A percentile compares a stretch with the other conserved stretches of the same genome.
phyloP scores from a whole-genome alignment of 2,329 filamentous ascomycete species.

The Xylariaceae sp. region DNA sequence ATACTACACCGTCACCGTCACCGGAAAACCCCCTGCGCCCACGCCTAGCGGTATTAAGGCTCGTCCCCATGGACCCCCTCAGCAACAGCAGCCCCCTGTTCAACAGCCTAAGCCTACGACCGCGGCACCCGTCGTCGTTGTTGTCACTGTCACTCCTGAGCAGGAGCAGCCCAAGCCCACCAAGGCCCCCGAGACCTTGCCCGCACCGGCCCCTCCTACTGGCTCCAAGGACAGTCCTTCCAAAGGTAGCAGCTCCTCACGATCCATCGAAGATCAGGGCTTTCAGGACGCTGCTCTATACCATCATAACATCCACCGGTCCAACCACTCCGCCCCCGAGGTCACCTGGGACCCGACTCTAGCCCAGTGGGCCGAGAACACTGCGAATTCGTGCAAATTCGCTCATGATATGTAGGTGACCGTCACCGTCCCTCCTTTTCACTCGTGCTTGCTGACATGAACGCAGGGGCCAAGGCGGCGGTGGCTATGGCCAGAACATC shows the following conservation, averaged over 20 bases:
- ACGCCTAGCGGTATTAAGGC: slow-evolving; percentile 13
- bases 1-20: slow-evolving; percentile 33
- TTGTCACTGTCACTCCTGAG: slow-evolving; percentile 21
- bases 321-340: slow-evolving; percentile 66
- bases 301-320: slow-evolving; percentile 82
- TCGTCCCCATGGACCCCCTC: slow-evolving; percentile 8
- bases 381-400: slow-evolving; percentile 65
- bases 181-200: slow-evolving; percentile 1
- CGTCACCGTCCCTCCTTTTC: background rate
- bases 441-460: slow-evolving; percentile 29
- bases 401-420: slow-evolving; percentile 66
- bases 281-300: slow-evolving; percentile 46
- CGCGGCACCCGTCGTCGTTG: slow-evolving; percentile 9
- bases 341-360: slow-evolving; percentile 62
- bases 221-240: background rate
- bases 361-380: slow-evolving; percentile 56
- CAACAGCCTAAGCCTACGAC: slow-evolving; percentile 6
- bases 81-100: slow-evolving; percentile 13
- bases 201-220: slow-evolving; percentile 4
- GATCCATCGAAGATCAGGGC: slow-evolving; percentile 24
- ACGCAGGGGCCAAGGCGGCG: slow-evolving; percentile 48
- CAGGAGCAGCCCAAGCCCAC: slow-evolving; percentile 1
- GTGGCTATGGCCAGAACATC: slow-evolving; percentile 87
- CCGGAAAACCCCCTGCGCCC: slow-evolving; percentile 20
- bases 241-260: background rate